Percentiles rank a stretch among this genome's conserved stretches.
These are phyloP conservation scores for Zopfia rhizophila DNA, from an alignment of 2,329 filamentous ascomycete species.

Conservation along the genomic window DNA sequence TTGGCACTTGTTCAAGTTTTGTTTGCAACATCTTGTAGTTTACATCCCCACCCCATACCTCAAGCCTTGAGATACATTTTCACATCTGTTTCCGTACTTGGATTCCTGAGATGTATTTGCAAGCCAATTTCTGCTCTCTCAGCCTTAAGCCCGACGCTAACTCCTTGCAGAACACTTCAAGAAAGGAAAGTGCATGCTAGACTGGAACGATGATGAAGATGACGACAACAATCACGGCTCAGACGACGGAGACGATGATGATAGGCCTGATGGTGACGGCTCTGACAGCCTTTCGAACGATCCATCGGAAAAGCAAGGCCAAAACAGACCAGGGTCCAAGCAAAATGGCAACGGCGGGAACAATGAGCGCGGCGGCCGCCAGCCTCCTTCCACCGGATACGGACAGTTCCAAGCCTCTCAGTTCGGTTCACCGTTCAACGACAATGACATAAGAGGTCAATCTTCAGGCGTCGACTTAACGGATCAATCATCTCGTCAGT, in stretches of 20 bases:
- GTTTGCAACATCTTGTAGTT: too few species aligned
- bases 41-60: too few species aligned
- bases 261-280: slow-evolving; percentile 36
- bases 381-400: slow-evolving; percentile 32
- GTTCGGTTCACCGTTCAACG: too few species aligned
- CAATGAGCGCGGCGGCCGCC: slow-evolving; percentile 23
- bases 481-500: too few species aligned
- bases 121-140: too few species aligned
- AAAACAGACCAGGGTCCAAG: slow-evolving; percentile 26
- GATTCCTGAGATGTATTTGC: too few species aligned
- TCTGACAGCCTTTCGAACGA: slow-evolving; percentile 34
- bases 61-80: too few species aligned
- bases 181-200: slow-evolving; percentile 51
- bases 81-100: too few species aligned
- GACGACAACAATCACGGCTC: slow-evolving; percentile 32
- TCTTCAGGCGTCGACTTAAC: neutral
- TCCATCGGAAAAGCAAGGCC: slow-evolving; percentile 32
- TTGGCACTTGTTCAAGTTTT: too few species aligned
- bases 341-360: slow-evolving; percentile 30
- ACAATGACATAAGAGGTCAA: slow-evolving; percentile 16
- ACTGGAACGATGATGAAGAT: slow-evolving; percentile 46
- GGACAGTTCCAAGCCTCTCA: slow-evolving; percentile 47
- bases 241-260: slow-evolving; percentile 33
- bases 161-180: slow-evolving; percentile 44
- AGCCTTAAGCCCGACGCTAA: neutral